Percentiles rank a stretch among this genome's conserved stretches.
phyloP scores from a whole-genome alignment of 2,329 filamentous ascomycete genomes.

The Phoma sp. region DNA sequence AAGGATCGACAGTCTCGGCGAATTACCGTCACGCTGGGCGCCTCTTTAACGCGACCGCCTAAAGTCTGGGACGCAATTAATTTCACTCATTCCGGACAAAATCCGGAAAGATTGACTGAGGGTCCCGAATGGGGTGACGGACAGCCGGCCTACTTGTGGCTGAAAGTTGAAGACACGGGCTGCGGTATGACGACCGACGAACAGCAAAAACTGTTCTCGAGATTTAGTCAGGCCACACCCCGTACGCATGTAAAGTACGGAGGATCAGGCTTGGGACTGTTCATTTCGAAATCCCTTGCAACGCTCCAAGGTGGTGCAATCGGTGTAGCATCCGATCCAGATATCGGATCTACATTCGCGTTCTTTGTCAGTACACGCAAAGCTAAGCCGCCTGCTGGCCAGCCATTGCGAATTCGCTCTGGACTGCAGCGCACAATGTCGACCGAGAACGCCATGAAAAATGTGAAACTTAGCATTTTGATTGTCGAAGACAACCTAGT shows the following conservation, averaged over 20 bases:
- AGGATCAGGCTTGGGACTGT: constrained; percentile 52
- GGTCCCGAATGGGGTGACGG: constrained; percentile 41
- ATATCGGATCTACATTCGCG: constrained; percentile 47
- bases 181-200: constrained; percentile 49
- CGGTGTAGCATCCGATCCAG: constrained; percentile 47
- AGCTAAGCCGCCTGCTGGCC: constrained; percentile 18
- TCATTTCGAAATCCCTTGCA: constrained; percentile 48
- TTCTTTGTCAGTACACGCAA: constrained; percentile 49
- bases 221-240: constrained; percentile 40
- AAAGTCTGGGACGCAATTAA: constrained; percentile 24
- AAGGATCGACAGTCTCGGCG: constrained; percentile 41
- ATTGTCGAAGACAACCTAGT: constrained; percentile 51
- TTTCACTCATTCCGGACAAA: constrained; percentile 20
- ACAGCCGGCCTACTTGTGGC: constrained; percentile 43
- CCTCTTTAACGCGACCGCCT: constrained; percentile 26
- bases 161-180: constrained; percentile 49
- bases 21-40: constrained; percentile 49
- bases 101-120: constrained; percentile 12
- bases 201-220: constrained; percentile 41
- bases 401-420: constrained; percentile 13
- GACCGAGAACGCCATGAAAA: constrained; percentile 31
- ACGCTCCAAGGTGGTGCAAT: constrained; percentile 51
- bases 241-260: constrained; percentile 49
- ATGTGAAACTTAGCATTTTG: constrained; percentile 31
- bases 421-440: constrained; percentile 17